These are phyloP conservation scores for Cladophialophora bantiana DNA, from an alignment of 2,329 filamentous ascomycete species.

Conservation along the genomic window DNA sequence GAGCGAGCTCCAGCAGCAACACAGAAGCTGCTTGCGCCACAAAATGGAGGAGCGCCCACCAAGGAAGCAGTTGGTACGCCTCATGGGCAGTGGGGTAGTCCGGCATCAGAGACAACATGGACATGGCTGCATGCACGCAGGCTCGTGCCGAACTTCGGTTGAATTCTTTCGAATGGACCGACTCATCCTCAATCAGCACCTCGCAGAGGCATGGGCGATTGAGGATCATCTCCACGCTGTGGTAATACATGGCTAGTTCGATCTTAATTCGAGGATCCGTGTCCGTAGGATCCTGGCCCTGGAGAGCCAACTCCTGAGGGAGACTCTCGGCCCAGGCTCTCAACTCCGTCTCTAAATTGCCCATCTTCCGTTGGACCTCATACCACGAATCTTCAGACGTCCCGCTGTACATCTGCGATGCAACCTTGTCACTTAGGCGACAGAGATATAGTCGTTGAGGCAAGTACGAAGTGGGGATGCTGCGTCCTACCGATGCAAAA, in stretches of 20 bases:
- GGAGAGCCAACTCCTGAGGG: constrained; percentile 24
- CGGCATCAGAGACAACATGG: constrained; percentile 40
- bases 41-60: constrained; percentile 44
- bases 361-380: constrained; percentile 32
- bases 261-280: constrained; percentile 35
- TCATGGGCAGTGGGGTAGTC: constrained; percentile 38
- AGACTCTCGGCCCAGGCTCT: constrained; percentile 29
- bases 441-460: constrained; percentile 30
- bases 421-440: constrained; percentile 34
- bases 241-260: constrained; percentile 40
- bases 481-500: constrained; percentile 27
- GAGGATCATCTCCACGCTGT: constrained; percentile 42
- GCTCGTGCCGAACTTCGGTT: constrained; percentile 35
- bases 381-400: constrained; percentile 29
- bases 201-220: constrained; percentile 43
- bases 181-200: constrained; percentile 40
- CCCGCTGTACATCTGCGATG: constrained; percentile 26
- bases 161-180: constrained; percentile 30
- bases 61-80: constrained; percentile 39
- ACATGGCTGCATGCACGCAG: constrained; percentile 41
- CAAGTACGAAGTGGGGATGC: constrained; percentile 23
- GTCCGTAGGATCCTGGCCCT: constrained; percentile 16
- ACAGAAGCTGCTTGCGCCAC: constrained; percentile 41
- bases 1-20: constrained; percentile 41
- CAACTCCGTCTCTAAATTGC: constrained; percentile 32